Evolutionary conservation across 352 stramenopile species (phyloP).

Genomic region (Phytophthora chlamydospora): DNA sequence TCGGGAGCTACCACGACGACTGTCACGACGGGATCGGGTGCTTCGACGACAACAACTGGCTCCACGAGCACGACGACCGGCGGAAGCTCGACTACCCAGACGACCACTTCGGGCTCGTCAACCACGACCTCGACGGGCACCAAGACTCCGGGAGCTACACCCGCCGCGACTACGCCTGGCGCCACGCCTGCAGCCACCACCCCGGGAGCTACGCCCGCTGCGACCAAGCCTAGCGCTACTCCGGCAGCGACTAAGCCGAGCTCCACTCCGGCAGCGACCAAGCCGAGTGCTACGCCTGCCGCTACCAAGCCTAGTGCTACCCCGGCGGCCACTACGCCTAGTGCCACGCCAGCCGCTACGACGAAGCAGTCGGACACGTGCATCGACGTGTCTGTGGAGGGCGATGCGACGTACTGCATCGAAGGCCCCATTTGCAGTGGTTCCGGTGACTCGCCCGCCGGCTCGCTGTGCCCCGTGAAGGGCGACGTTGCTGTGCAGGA

Average conservation of each 20-base stretch:
- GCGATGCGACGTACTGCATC: conserved; percentile 80
- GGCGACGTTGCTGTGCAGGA: conserved; percentile 61
- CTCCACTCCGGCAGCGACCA: conserved; percentile 29
- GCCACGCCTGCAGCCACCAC: conserved; percentile 26
- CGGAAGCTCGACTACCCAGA: conserved; percentile 12
- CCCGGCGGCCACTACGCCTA: conserved; percentile 19
- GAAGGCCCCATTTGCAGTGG: conserved; percentile 67
- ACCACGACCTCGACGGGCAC: conserved; percentile 20
- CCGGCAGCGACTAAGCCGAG: conserved; percentile 18
- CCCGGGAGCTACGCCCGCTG: conserved; percentile 19
- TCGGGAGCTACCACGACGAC: conserved; percentile 16
- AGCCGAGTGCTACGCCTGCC: conserved; percentile 10
- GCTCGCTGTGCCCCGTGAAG: conserved; percentile 59
- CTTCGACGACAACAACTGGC: conserved; percentile 23
- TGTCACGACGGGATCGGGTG: conserved; percentile 17
- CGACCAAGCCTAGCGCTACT: conserved; percentile 19
- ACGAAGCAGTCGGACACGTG: conserved; percentile 39
- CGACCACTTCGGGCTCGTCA: conserved; percentile 17
- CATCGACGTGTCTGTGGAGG: conserved; percentile 67
- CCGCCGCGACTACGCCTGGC: conserved; percentile 25
- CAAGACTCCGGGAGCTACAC: conserved; percentile 16
- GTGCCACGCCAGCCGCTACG: conserved; percentile 27
- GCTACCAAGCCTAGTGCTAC: conserved; percentile 21
- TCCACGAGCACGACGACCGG: conserved; percentile 19
- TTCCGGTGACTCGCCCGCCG: conserved; percentile 42